phyloP scores from a whole-genome alignment of 2,329 filamentous ascomycete species.

The Xylariaceae sp. region DNA sequence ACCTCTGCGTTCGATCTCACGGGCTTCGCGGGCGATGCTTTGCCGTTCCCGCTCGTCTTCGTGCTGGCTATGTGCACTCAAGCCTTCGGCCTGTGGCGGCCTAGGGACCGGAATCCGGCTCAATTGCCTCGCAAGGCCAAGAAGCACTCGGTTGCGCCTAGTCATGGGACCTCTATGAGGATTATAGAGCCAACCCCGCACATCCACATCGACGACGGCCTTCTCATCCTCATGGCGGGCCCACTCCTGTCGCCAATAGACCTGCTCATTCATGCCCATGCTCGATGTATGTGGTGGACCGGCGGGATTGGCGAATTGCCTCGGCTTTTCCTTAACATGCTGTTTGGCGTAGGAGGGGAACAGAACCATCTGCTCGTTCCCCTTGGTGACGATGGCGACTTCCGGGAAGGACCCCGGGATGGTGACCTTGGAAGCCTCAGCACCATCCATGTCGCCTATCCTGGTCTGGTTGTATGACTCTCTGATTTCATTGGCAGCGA shows the following conservation, averaged over 20 bases:
- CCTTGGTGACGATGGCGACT: slow-evolving; percentile 73
- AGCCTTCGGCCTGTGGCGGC: slow-evolving; percentile 34
- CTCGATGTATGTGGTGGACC: slow-evolving; percentile 41
- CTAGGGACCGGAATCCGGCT: slow-evolving; percentile 78
- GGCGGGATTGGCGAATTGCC: slow-evolving; percentile 31
- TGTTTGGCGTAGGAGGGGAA: slow-evolving; percentile 90
- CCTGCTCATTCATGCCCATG: slow-evolving; percentile 54
- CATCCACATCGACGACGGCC: slow-evolving; percentile 88
- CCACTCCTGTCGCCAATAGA: slow-evolving; percentile 79
- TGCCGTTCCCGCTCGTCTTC: slow-evolving; percentile 58
- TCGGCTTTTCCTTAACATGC: slow-evolving; percentile 52
- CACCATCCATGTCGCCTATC: slow-evolving; percentile 35
- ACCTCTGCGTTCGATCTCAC: slow-evolving; percentile 70
- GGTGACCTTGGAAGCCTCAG: slow-evolving; percentile 38
- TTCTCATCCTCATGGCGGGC: slow-evolving; percentile 76
- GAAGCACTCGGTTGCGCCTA: slow-evolving; percentile 79
- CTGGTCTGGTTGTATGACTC: slow-evolving; percentile 59
- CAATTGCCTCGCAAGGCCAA: slow-evolving; percentile 81
- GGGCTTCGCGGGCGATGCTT: slow-evolving; percentile 70
- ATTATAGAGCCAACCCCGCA: slow-evolving; percentile 91
- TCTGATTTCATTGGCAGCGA: slow-evolving; percentile 56
- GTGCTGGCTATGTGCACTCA: slow-evolving; percentile 38
- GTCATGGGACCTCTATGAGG: slow-evolving; percentile 83
- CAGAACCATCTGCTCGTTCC: slow-evolving; percentile 87
- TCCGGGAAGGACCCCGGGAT: slow-evolving; percentile 81